Evolutionary conservation across 495 filamentous ascomycete species (phyloP), one percentile per base, ranked within the genome.

Genomic region (Neurospora sublineolata): DNA sequence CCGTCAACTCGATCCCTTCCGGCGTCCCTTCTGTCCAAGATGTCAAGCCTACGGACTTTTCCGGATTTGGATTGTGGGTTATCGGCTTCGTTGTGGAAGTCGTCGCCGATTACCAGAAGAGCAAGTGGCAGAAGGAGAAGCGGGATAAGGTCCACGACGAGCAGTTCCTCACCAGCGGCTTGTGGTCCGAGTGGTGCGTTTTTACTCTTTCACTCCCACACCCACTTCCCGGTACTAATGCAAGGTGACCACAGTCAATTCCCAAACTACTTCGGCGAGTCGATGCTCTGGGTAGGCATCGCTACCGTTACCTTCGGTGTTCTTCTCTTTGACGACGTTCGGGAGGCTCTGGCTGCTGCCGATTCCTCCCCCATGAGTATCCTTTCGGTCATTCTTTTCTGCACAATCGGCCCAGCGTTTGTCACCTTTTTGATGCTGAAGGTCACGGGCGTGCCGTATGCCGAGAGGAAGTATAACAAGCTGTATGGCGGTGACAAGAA

Each of bases 181-280:
- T 91, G 70, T 91, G 88, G 88, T 78, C 79, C 9, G 82, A 83
- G 71, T 77, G 79, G 80, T 80, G 37, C 18, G 70, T 75, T 33
- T 39, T 30, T n/a, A 69, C n/a, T 41, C 18, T 71, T 14, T 2
- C 7, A 7, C 38, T 69, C 6, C 71, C 14, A 27, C n/a, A 11
- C 20, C 30, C 40, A 14, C 44, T 37, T 36, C 14, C 52, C 7
- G 27, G 23, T 60, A 36, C 27, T 64, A 64, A 64, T 36, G 12
- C 23, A 64, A 30, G 52, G 9, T 33, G 6, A 14, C 37, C 10
- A 7, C 75, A 87, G 86, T 39, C 79, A 87, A 39, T 89, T 89
- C 79, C 90, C 89, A 7, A 90, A 91, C 72, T 91, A 91, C 77
- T 88, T 89, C 71, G 90, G 90, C 3, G 90, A 92, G 76, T 82